Conservation (phyloP, 768 basidiomycete species). For the Amanita pseudoporphyria region DNA sequence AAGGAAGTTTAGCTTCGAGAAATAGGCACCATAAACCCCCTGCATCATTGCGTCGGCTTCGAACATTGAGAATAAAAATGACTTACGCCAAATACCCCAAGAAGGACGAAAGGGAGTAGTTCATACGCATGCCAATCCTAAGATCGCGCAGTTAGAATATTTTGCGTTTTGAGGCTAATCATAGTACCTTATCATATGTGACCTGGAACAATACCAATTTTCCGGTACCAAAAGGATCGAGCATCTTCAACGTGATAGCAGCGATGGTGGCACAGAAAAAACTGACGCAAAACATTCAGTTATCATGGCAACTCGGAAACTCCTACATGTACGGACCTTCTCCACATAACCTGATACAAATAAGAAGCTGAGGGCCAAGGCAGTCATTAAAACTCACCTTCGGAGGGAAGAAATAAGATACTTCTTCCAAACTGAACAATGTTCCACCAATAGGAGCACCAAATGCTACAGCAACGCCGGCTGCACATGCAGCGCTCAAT, state of each 20-base stretch:
- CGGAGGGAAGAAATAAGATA: constrained; percentile 93
- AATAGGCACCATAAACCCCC: constrained; percentile 92
- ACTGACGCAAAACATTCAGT: constrained; percentile 30
- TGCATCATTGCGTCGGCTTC: constrained; percentile 20
- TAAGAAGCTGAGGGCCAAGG: neutral
- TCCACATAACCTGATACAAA: constrained; percentile 73
- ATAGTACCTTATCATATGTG: constrained; percentile 68
- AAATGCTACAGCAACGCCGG: constrained; percentile 95
- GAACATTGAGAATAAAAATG: neutral
- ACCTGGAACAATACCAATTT: constrained; percentile 91
- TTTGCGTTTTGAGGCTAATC: neutral
- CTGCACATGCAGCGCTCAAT: constrained; percentile 91
- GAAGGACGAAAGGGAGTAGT: constrained; percentile 70
- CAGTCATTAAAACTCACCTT: constrained; percentile 39
- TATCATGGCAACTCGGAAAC: constrained; percentile 15
- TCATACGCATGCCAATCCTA: constrained; percentile 94
- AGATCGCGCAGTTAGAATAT: neutral
- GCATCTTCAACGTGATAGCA: constrained; percentile 84
- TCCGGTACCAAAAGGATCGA: constrained; percentile 93
- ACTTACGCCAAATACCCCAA: constrained; percentile 84
- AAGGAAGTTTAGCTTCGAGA: constrained; percentile 86
- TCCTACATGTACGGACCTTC: constrained; percentile 46
- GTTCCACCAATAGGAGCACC: constrained; percentile 95
- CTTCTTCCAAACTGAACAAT: constrained; percentile 89
- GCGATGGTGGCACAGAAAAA: constrained; percentile 99